A percentile compares a stretch with the other conserved stretches of the same genome.
phyloP scores from a whole-genome alignment of 805 yeast species.

The Starmerella apis region DNA sequence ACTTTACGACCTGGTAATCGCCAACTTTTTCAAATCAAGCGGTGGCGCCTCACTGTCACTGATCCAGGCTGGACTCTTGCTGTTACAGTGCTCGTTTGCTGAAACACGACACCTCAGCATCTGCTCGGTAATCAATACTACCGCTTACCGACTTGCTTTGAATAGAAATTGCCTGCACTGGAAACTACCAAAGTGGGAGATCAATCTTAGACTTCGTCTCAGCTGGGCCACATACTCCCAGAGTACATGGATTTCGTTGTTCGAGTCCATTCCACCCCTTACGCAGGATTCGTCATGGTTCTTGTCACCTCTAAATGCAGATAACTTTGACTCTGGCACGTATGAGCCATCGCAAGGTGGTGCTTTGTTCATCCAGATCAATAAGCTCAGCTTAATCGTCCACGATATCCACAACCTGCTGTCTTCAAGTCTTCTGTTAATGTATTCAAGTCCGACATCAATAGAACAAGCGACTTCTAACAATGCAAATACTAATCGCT shows the following conservation, averaged over 20 bases:
- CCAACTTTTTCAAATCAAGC: constrained; percentile 57
- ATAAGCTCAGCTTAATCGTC: constrained; percentile 30
- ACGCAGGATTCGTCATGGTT: constrained; percentile 64
- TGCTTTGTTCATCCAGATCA: constrained; percentile 30
- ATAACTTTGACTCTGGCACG: constrained; percentile 29
- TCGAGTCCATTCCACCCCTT: constrained; percentile 79
- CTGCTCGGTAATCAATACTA: constrained; percentile 74
- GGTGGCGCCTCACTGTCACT: constrained; percentile 85
- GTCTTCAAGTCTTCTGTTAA: constrained; percentile 15
- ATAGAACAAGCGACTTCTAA: constrained; percentile 18
- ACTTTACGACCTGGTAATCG: constrained; percentile 56
- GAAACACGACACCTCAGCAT: constrained; percentile 70
- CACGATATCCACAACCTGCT: constrained; percentile 34
- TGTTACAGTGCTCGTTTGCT: constrained; percentile 41
- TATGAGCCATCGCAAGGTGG: constrained; percentile 18
- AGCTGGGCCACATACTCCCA: constrained; percentile 95
- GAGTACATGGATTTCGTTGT: constrained; percentile 80
- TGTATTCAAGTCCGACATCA: constrained; percentile 20
- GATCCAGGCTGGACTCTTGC: constrained; percentile 35
- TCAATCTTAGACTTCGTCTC: constrained; percentile 72
- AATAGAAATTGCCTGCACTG: constrained; percentile 85
- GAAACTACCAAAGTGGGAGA: constrained; percentile 92
- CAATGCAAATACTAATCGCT: constrained; percentile 18
- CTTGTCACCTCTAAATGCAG: constrained; percentile 34
- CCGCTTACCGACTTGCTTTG: constrained; percentile 82